Base-by-base conservation (phyloP, 1,284 basidiomycete genomes). In the Boletus calvinii region DNA sequence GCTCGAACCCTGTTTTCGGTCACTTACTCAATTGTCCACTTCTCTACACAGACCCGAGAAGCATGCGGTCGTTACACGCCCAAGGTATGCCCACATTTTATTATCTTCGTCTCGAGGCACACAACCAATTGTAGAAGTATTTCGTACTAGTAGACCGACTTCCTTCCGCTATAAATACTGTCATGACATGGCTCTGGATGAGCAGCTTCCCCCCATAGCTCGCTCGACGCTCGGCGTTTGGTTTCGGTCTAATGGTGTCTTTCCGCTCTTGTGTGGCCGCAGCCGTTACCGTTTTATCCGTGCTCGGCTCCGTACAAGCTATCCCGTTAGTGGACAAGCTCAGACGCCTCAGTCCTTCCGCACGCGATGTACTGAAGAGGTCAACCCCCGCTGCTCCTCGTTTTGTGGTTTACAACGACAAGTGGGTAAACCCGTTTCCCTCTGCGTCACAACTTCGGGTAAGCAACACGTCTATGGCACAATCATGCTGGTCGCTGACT, bases 351-450 rank as follows among this genome's bases (percentile, higher is more conserved):
- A 67, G 54, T 46, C 52, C 56, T 4, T 35, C 55, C 17, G 72
- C 77, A 31, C 71, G 72, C 53, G 71, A 73, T 37, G 62, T 77
- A 48, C 43, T 77, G 57, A 68, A 68, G 53, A 72, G 72, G 18
- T 73, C 75, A 6, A 73, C 72, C 0, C 74, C 76, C 7, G 68
- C 72, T 43, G 70, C 78, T 2, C 80, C 80, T 35, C 72, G 74
- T 56, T 81, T 77, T 17, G 74, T 80, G 3, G 69, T 75, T 10
- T 83, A 83, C 59, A 71, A 67, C 26, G 80, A 83, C 57, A 62
- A 61, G 35, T 79, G 64, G 54, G 64, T 74, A 30, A 67, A 68
- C 44, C 74, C 74, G 0, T 62, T 66, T 4, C 79, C 81, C 6
- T 59, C 70, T 9, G 68, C 69, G 4, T 67, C 77, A 18, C 59